Base-by-base conservation (phyloP, 129 eudicot genomes). In the Silybum marianum region DNA sequence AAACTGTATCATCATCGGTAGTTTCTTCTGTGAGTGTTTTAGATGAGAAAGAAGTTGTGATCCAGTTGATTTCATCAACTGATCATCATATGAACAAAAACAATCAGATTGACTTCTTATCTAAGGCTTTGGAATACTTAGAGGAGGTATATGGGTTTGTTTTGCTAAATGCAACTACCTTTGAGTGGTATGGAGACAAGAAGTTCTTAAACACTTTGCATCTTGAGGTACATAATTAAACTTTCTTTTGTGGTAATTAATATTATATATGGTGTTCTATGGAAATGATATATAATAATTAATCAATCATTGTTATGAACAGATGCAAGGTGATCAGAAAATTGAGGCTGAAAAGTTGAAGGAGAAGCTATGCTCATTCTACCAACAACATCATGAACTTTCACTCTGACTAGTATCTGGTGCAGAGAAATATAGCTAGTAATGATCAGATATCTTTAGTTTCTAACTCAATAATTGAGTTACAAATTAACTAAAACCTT, bases 61-160 rank as follows among this genome's bases (percentile, higher is more conserved):
- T 89, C 72, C 93, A 89, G 24, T 34, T 76, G 80, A 84, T 87
- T 30, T 82, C 87, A 6, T 38, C 87, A 7, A n/a, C 54, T 10
- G 78, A 77, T 48, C 36, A 77, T 48, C 36, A 42, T 14, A 32
- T 71, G 66, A 28, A 79, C 58, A 76, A 80, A 13, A 60, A 23
- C 58, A 63, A 22, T 11, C 72, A 66, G 32, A 60, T 32, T 76
- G 38, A 30, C 44, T 38, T 76, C 1, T 24, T 84, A 21, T 51
- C 77, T 6, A 63, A 82, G 30, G 87, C 73, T 28, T 39, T 89
- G 24, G 73, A 65, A 40, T 40, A 75, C 28, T 72, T 84, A 23
- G 89, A 87, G 36, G 71, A 62, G 48, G 83, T 71, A 36, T 2
- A 72, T 71, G 87, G 85, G 3, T 51, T 81, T 66, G 21, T 78